Conservation (phyloP, 2,329 filamentous ascomycete species). For the Pseudogymnoascus sp. region DNA sequence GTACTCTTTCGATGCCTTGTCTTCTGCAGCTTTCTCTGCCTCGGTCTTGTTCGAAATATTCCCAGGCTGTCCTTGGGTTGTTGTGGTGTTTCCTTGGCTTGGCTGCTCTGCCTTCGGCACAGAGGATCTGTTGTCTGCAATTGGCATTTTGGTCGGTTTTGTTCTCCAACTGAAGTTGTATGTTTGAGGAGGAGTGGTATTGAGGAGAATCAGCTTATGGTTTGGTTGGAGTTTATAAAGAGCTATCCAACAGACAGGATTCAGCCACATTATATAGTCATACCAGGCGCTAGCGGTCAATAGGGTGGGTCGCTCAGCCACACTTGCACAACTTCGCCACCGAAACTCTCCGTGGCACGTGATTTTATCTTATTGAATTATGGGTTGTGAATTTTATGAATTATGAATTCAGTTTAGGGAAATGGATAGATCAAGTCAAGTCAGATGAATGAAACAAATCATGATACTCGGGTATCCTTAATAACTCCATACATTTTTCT, state of each 20-base stretch:
- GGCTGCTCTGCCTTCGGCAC: background rate
- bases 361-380: background rate
- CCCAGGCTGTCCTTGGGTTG: background rate
- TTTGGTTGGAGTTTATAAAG: background rate
- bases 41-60: background rate
- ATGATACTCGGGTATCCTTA: conserved; percentile 7
- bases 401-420: background rate
- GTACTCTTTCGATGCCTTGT: background rate
- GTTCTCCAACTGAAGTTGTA: background rate
- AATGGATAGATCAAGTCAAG: background rate
- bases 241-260: background rate
- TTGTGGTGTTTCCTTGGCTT: background rate
- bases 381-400: background rate
- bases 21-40: background rate
- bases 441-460: background rate
- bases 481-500: conserved; percentile 12
- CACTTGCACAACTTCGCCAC: background rate
- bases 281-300: background rate
- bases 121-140: background rate
- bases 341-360: background rate
- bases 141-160: background rate
- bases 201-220: background rate
- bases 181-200: background rate
- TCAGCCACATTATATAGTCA: conserved; percentile 8
- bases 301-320: background rate